phyloP scores from a whole-genome alignment of 768 basidiomycete genomes.

The Agrocybe praecox region DNA sequence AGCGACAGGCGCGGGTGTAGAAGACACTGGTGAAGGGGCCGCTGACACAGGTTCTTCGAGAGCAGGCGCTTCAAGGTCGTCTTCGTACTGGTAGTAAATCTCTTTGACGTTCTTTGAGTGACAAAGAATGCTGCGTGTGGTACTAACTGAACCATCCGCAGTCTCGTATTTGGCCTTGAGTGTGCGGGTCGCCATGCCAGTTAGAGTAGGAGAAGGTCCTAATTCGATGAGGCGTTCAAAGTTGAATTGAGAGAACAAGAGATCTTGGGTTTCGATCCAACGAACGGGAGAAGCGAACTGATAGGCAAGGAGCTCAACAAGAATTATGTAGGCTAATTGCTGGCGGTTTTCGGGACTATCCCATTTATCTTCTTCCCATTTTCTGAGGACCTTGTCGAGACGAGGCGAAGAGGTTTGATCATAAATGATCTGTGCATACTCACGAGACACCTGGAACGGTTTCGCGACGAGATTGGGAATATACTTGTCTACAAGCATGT shows the following conservation, averaged over 20 bases:
- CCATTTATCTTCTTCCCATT: constrained; percentile 95
- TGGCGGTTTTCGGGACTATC: constrained; percentile 79
- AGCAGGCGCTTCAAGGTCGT: constrained; percentile 58
- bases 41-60: constrained; percentile 39
- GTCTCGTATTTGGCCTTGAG: constrained; percentile 93
- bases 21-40: constrained; percentile 35
- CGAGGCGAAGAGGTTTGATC: constrained; percentile 96
- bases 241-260: constrained; percentile 80
- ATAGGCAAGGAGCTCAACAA: constrained; percentile 96
- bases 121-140: constrained; percentile 81
- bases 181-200: constrained; percentile 91
- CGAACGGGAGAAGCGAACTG: constrained; percentile 98
- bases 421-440: constrained; percentile 94
- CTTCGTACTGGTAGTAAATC: constrained; percentile 97
- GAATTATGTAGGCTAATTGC: constrained; percentile 92
- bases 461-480: constrained; percentile 95
- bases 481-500: constrained; percentile 93
- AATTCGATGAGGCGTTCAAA: constrained; percentile 96
- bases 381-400: constrained; percentile 91
- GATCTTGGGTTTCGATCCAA: constrained; percentile 99
- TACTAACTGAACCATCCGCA: constrained; percentile 82
- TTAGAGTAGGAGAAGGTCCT: constrained; percentile 94
- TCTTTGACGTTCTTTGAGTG: constrained; percentile 96
- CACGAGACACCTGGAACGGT: constrained; percentile 80
- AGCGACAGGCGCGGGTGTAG: constrained; percentile 41